Evolutionary conservation across 176 grass and related monocot genomes (phyloP), one percentile per base, ranked within the genome.

Genomic region (Leersia perrieri): DNA sequence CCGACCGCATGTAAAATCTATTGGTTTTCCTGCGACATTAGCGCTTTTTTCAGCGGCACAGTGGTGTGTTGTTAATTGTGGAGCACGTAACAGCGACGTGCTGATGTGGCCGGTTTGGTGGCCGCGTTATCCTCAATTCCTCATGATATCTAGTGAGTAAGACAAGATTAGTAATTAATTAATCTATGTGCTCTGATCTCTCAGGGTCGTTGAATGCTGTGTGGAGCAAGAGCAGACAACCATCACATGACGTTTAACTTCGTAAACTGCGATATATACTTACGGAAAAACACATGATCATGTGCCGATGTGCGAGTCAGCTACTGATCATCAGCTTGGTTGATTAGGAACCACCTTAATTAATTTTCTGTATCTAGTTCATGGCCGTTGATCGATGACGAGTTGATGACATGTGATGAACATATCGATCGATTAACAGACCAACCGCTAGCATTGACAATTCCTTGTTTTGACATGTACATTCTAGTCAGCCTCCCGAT

Each of bases 61-160:
- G 33, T 11, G 40, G 13, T 31, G 53, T 65, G 61, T 32, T 16
- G 61, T 67, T 12, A 22, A 69, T 74, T 80, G 57, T 2, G 87
- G 75, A 80, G 39, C 81, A 88, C 74, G 76, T 62, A 38, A 88
- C 75, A 84, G 81, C 62, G 87, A 88, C 81, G 1, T 28, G 68
- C 38, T 51, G 72, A 75, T 67, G 25, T 64, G 40, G 40, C 23
- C 22, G 53, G 53, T 58, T 58, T 25, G 53, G 53, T 58, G 53
- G 53, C 7, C 53, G n/a, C n/a, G 5, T 58, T 58, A 58, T 58
- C 53, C 53, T n/a, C 49, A 23, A 23, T 23, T 58, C 53, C 53
- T n/a, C 49, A 23, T 25, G 9, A 58, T 4, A 38, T 57, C 53
- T 57, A 57, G 20, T 22, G 10, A 25, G 7, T 22, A 7, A 0